These are phyloP conservation scores for Calonectria pseudoreteaudii DNA, from an alignment of 2,329 filamentous ascomycete genomes.

Conservation along the genomic window DNA sequence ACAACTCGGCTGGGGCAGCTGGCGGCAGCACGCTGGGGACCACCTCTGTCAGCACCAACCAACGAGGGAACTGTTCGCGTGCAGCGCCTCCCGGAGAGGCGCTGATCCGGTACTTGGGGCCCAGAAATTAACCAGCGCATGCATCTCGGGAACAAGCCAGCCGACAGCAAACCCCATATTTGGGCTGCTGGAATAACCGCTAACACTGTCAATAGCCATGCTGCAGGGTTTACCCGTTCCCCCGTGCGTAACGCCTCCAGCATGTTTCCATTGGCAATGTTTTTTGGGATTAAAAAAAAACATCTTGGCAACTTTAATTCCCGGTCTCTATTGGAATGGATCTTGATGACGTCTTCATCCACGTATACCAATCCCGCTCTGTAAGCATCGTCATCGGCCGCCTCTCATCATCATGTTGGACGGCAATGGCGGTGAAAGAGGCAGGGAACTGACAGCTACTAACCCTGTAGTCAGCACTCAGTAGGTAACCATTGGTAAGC, in stretches of 20 bases:
- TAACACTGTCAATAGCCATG: neutral
- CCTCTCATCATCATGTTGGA: neutral
- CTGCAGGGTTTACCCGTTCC: neutral
- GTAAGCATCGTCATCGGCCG: conserved; percentile 15
- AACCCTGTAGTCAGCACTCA: neutral
- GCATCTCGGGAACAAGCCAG: neutral
- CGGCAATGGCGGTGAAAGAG: conserved; percentile 1
- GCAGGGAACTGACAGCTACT: neutral
- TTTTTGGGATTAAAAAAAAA: neutral
- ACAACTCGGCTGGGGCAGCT: neutral
- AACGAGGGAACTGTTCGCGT: neutral
- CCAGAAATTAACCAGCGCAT: neutral
- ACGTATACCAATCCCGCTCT: neutral
- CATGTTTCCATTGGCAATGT: neutral
- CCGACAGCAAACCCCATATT: neutral
- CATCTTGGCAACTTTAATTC: neutral
- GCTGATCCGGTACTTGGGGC: conserved; percentile 9
- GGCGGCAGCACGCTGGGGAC: neutral
- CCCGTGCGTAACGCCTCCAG: neutral
- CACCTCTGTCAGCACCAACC: neutral
- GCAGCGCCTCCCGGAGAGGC: conserved; percentile 14
- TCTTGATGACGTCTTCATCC: neutral
- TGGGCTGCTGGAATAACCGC: neutral
- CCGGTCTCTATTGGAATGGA: neutral
- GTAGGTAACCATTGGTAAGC: neutral